Conservation (phyloP, 371 early-diverging fungal species). For the Furculomyces boomerangus region DNA sequence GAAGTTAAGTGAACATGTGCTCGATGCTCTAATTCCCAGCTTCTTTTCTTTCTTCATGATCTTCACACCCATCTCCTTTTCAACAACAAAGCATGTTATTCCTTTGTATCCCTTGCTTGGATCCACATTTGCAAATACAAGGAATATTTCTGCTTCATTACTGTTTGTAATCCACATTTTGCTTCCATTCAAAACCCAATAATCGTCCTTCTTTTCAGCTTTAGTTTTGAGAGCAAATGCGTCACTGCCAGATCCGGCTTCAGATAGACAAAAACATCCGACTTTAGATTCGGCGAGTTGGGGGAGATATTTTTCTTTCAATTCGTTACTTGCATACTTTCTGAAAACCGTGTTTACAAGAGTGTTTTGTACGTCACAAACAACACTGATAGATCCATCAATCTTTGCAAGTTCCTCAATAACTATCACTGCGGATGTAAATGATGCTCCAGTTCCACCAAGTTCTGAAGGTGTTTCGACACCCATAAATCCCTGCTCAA, state of each 20-base stretch:
- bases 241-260: slow-evolving; percentile 85
- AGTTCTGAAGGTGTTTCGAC: slow-evolving; percentile 73
- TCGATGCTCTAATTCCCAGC: slow-evolving; percentile 92
- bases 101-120: slow-evolving; percentile 92
- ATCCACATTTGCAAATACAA: slow-evolving; percentile 95
- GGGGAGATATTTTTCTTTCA: slow-evolving; percentile 72
- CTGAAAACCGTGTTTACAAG: slow-evolving; percentile 89
- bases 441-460: slow-evolving; percentile 74
- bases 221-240: slow-evolving; percentile 91
- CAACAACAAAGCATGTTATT: slow-evolving; percentile 93
- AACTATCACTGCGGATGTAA: slow-evolving; percentile 78
- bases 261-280: slow-evolving; percentile 91
- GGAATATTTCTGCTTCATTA: slow-evolving; percentile 81
- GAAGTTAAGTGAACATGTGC: slow-evolving; percentile 85
- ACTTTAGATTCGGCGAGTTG: slow-evolving; percentile 64
- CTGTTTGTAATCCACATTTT: slow-evolving; percentile 92
- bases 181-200: slow-evolving; percentile 77
- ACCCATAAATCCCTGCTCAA: slow-evolving; percentile 90
- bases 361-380: slow-evolving; percentile 96
- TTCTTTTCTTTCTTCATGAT: slow-evolving; percentile 94
- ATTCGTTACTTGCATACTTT: slow-evolving; percentile 53
- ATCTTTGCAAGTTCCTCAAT: slow-evolving; percentile 95
- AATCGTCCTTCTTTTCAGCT: slow-evolving; percentile 75
- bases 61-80: slow-evolving; percentile 84
- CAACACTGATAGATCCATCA: slow-evolving; percentile 81